Evolutionary conservation across 1,284 basidiomycete genomes (phyloP), one percentile per base, ranked within the genome.

Genomic region (Cystobasidium pallidum): DNA sequence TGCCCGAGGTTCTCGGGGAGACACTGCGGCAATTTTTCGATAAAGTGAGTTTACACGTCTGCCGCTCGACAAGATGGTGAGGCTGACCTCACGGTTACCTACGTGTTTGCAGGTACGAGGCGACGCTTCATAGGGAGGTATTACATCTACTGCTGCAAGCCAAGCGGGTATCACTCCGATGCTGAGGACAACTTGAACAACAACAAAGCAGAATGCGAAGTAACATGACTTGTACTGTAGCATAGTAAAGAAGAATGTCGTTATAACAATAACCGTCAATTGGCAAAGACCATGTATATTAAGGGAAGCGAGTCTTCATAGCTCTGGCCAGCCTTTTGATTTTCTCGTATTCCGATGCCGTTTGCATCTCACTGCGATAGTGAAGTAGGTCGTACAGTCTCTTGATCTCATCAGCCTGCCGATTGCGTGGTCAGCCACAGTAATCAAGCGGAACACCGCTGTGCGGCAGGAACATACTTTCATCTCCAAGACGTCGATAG

Each of bases 1-100:
- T 99, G 52, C 96, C 96, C 0, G 91, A 93, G 68, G 92, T 98
- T 15, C 83, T 99, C 74, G 86, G 91, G n/a, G 88, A 89, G 52
- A 97, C 94, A 1, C 83, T 99, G 73, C 88, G 92, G 77, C 94
- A 99, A 81, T 99, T 83, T 79, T 81, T 82, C 15, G 82, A 83
- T 66, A 78, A 67, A 52, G 75, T 77, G 30, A 70, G 76, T 67
- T 26, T 24, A 32, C 36, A 61, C 15, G 41, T 26, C 2, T 64
- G 45, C 21, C 26, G 10, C 11, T 15, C 7, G 11, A 6, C 28
- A 58, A 8, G 26, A 36, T 21, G 55, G 55, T 34, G 2, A 19
- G 8, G 24, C 49, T 51, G 49, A 51, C 4, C 49, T 26, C 49
- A 10, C 10, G 21, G 7, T 17, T 15, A 15, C 43, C n/a, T 8